phyloP scores from a whole-genome alignment of 2,329 filamentous ascomycete species.

The Trichoderma atrobrunneum region DNA sequence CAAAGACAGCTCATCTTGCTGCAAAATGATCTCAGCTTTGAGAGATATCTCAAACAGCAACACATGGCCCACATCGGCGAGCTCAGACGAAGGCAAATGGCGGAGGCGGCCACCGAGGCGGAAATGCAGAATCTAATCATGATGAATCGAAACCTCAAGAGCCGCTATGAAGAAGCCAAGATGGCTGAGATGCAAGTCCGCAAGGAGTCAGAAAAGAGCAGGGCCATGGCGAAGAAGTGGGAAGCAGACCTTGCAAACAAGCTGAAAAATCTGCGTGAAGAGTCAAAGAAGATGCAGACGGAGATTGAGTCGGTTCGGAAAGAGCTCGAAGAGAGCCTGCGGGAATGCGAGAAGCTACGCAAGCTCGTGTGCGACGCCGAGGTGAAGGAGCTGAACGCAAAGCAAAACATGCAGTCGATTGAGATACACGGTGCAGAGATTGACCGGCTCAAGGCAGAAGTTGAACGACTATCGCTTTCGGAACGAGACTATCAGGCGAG shows the following conservation, averaged over 20 bases:
- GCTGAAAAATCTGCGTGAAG: conserved; percentile 63
- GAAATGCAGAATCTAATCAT: conserved; percentile 80
- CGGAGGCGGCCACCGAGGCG: conserved; percentile 74
- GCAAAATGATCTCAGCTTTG: conserved; percentile 78
- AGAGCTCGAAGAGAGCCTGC: conserved; percentile 56
- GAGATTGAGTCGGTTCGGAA: conserved; percentile 56
- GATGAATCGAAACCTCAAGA: conserved; percentile 69
- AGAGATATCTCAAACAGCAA: conserved; percentile 79
- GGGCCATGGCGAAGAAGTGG: conserved; percentile 73
- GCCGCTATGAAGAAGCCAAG: conserved; percentile 70
- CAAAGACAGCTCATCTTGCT: conserved; percentile 73
- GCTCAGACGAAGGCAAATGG: conserved; percentile 69
- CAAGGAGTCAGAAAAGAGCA: conserved; percentile 69
- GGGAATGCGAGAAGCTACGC: conserved; percentile 63
- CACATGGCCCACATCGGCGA: conserved; percentile 80
- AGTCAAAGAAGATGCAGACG: conserved; percentile 61
- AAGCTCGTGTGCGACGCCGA: conserved; percentile 67
- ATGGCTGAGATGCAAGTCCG: conserved; percentile 66
- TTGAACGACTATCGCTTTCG: conserved; percentile 57
- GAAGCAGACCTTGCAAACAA: conserved; percentile 68
- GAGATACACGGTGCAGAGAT: conserved; percentile 61
- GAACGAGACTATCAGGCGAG: conserved; percentile 63
- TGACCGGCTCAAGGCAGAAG: conserved; percentile 56
- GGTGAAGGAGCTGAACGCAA: conserved; percentile 61
- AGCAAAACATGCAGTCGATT: conserved; percentile 62